Base-by-base conservation (phyloP, 352 stramenopile species). In the Thalassiosira livingstoniorum region DNA sequence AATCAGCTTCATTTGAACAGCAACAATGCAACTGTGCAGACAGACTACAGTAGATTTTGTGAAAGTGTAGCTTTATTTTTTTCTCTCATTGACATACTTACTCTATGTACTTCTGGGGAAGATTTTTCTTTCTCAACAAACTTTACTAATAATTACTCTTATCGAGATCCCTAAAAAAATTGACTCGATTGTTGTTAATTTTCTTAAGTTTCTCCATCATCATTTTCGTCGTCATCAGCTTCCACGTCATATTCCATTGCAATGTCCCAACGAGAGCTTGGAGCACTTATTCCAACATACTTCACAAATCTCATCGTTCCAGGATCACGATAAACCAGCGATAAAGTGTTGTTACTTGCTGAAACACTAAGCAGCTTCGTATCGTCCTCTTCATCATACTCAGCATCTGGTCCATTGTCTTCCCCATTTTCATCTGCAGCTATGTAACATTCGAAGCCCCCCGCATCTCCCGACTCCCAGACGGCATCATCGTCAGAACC, bases 251-350 rank as follows among this genome's bases (percentile, higher is more conserved):
- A 97, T 86, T 97, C 95, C 82, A 94, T 86, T 42, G 89, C 86
- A 34, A 98, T 90, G 84, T 98, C 96, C 86, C 91, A 98, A 35
- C 96, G 88, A 25, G 92, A 96, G 60, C 93, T 92, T 3, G 92
- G 95, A 37, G 95, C 96, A 39, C 88, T 85, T 13, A 80, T 87
- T 62, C 92, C 95, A 23, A 98, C 90, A 82, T 98, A 98, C 86
- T 98, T 98, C 42, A 98, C 92, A 86, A 98, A 98, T 54, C 95
- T 90, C 93, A 98, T 96, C 43, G 94, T 96, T 67, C 92, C 92
- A 13, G 83, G 86, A 90, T 98, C 95, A 55, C 95, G 87, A 43
- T 96, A 92, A 11, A 97, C 95, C n/a, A 98, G 68, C 27, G 89
- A 97, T 25, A 98, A 83, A 25, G 94, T 95, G 78, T 98, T 98